phyloP scores from a whole-genome alignment of 768 basidiomycete genomes.

The Xerocomus brunneocitrinus region DNA sequence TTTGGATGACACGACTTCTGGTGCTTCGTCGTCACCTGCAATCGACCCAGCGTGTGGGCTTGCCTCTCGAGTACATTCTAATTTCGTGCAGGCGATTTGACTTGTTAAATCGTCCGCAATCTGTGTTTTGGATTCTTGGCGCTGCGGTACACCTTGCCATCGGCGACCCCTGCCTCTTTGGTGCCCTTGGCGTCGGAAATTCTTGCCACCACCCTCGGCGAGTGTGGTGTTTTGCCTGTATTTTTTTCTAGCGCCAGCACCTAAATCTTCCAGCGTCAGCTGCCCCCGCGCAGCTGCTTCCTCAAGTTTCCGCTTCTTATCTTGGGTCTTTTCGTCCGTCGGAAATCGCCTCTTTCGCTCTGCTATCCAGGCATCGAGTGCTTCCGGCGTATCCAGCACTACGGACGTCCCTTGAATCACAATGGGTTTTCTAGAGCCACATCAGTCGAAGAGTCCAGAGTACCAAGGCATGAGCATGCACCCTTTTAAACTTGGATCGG shows the following conservation, averaged over 20 bases:
- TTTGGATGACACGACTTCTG: constrained; percentile 61
- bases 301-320: constrained; percentile 75
- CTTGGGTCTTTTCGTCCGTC: constrained; percentile 58
- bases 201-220: constrained; percentile 1
- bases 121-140: background rate
- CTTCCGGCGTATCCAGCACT: constrained; percentile 74
- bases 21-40: constrained; percentile 41
- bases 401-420: constrained; percentile 78
- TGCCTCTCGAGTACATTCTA: constrained; percentile 1
- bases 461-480: constrained; percentile 27
- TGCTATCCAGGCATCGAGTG: constrained; percentile 78
- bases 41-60: constrained; percentile 21
- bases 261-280: constrained; percentile 45
- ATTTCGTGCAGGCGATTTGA: background rate
- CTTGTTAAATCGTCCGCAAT: background rate
- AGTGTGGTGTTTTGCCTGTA: constrained; percentile 26
- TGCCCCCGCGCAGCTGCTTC: constrained; percentile 83
- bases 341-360: constrained; percentile 90
- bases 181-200: constrained; percentile 5
- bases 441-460: constrained; percentile 4
- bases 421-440: constrained; percentile 53
- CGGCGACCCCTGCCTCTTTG: constrained; percentile 33
- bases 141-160: constrained; percentile 6
- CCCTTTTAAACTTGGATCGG: constrained; percentile 80
- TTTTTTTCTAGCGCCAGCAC: constrained; percentile 41